Evolutionary conservation across 805 yeast genomes (phyloP).

Genomic region (Metschnikowia santaceciliae): DNA sequence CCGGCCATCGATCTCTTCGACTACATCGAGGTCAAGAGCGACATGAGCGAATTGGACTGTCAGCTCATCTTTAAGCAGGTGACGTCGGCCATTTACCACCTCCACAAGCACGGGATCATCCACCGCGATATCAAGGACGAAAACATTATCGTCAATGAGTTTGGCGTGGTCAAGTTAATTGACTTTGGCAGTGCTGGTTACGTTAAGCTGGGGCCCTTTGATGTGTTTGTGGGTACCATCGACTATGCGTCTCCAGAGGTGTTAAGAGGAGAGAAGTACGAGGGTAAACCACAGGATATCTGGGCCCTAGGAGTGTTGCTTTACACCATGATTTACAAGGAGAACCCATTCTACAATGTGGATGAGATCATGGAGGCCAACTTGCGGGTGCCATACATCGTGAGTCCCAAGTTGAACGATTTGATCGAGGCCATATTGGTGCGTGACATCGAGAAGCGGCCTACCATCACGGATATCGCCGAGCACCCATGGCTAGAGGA

Average conservation of each 20-base stretch:
- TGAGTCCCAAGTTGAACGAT: slow-evolving; percentile 56
- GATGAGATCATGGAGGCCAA: slow-evolving; percentile 95
- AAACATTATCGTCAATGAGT: slow-evolving; percentile 80
- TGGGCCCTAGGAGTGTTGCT: slow-evolving; percentile 95
- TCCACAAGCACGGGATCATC: slow-evolving; percentile 82
- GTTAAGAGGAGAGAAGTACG: slow-evolving; percentile 79
- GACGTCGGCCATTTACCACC: slow-evolving; percentile 71
- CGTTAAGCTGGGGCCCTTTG: slow-evolving; percentile 87
- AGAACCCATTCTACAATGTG: slow-evolving; percentile 91
- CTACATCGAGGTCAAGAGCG: slow-evolving; percentile 77
- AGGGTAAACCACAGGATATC: slow-evolving; percentile 91
- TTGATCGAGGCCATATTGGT: slow-evolving; percentile 64
- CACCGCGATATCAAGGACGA: slow-evolving; percentile 97
- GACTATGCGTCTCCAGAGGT: slow-evolving; percentile 99
- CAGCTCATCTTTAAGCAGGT: slow-evolving; percentile 75
- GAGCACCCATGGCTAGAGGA: slow-evolving; percentile 61
- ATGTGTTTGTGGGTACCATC: slow-evolving; percentile 94
- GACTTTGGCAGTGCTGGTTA: slow-evolving; percentile 97
- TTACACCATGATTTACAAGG: slow-evolving; percentile 87
- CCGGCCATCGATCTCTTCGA: slow-evolving; percentile 94
- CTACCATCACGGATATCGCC: slow-evolving; percentile 66
- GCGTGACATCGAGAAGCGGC: slow-evolving; percentile 64
- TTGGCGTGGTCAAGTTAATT: slow-evolving; percentile 77
- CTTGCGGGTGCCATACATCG: slow-evolving; percentile 62
- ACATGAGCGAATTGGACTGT: slow-evolving; percentile 77